These are phyloP conservation scores for Candida parachauliodes DNA, from an alignment of 805 yeast genomes.

Conservation along the genomic window DNA sequence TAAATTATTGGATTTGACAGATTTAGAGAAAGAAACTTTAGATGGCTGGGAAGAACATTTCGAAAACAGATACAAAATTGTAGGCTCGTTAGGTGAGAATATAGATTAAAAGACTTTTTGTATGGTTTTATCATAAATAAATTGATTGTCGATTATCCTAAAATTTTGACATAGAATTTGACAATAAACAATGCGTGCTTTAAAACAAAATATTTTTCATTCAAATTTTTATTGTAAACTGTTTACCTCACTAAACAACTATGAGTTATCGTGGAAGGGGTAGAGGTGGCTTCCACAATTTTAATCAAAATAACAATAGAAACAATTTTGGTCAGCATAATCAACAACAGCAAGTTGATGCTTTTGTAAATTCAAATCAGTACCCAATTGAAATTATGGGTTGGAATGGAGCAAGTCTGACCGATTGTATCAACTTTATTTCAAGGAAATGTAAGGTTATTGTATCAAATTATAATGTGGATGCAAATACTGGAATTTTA, in stretches of 20 bases:
- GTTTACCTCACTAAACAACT: background rate
- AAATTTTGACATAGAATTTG: background rate
- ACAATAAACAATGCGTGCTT: background rate
- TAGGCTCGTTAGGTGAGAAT: constrained; percentile 57
- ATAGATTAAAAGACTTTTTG: too few species aligned
- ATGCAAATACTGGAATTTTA: constrained; percentile 47
- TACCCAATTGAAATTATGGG: constrained; percentile 63
- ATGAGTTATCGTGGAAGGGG: constrained; percentile 41
- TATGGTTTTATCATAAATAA: too few species aligned
- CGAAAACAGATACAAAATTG: constrained; percentile 71
- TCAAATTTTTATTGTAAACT: background rate
- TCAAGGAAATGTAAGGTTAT: constrained; percentile 61
- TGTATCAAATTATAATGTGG: constrained; percentile 50
- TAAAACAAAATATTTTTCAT: constrained; percentile 2
- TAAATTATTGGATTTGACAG: constrained; percentile 54
- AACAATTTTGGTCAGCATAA: constrained; percentile 6
- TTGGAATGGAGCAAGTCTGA: constrained; percentile 77
- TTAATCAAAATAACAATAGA: constrained; percentile 11
- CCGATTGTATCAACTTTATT: constrained; percentile 66
- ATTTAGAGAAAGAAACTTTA: constrained; percentile 61
- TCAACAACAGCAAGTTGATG: constrained; percentile 22
- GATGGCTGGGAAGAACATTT: constrained; percentile 86
- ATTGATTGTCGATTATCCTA: background rate
- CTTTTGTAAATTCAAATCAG: constrained; percentile 27
- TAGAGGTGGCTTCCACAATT: constrained; percentile 22